These are phyloP conservation scores for Anethum foeniculum DNA, from an alignment of 140 eudicot genomes.

Conservation along the genomic window DNA sequence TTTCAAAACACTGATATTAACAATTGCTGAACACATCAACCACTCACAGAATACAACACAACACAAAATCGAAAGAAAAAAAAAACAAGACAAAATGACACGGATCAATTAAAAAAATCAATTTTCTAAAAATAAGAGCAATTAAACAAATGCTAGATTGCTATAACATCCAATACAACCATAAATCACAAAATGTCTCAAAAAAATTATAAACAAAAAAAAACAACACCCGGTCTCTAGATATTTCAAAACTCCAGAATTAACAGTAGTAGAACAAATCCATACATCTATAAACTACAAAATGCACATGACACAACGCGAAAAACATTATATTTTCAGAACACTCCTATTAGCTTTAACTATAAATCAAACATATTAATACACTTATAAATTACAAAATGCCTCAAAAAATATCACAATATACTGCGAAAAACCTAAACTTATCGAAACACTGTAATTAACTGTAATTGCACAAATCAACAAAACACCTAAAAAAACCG, in stretches of 20 bases:
- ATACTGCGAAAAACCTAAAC: not conserved
- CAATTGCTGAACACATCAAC: not conserved
- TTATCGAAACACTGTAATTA: not conserved
- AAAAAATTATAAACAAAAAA: not conserved
- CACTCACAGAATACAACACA: not conserved
- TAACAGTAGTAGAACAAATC: not conserved
- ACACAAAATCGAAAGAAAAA: not conserved
- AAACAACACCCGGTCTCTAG: not conserved
- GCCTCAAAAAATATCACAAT: not conserved
- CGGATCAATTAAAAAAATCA: too few relatives aligned
- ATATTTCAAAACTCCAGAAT: not conserved
- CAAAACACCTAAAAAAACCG: not conserved
- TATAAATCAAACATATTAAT: not conserved
- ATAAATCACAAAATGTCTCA: not conserved
- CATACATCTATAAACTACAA: not conserved
- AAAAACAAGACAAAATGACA: too few relatives aligned
- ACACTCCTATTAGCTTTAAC: too few relatives aligned
- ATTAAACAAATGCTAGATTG: not conserved
- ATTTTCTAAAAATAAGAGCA: not conserved
- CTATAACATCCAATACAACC: not conserved
- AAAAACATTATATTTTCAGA: too few relatives aligned
- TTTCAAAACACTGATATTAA: not conserved
- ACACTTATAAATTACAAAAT: not conserved
- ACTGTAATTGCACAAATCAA: not conserved
- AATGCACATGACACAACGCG: not conserved